Conservation (phyloP, 1,139 yeast species). For the Arxiozyma bovina region DNA sequence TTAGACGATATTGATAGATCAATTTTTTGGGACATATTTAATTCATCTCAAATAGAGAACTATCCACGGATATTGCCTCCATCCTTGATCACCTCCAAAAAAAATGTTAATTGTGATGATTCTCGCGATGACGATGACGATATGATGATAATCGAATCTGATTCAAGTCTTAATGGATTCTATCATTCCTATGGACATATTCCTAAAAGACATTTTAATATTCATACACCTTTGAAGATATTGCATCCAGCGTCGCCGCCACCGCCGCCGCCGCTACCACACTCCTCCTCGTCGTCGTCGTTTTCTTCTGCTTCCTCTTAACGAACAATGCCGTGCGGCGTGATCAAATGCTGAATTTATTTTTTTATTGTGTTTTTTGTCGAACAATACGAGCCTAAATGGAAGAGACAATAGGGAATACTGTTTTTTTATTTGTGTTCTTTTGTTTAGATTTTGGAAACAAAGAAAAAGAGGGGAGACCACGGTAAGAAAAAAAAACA, state of each 20-base stretch:
- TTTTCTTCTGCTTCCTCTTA: background rate
- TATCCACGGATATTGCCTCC: background rate
- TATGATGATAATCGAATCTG: background rate
- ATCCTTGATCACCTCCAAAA: background rate
- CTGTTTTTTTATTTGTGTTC: background rate
- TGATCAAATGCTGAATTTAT: background rate
- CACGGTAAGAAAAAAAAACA: too few species aligned
- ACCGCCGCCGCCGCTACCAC: background rate
- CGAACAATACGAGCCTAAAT: background rate
- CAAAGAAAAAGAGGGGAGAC: background rate
- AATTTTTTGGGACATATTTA: background rate
- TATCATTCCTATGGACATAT: background rate
- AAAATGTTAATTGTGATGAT: background rate
- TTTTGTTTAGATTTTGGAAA: background rate
- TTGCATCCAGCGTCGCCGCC: background rate
- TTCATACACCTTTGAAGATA: background rate
- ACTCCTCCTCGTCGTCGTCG: background rate
- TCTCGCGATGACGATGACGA: background rate
- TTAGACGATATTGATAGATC: background rate
- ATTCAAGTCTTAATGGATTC: background rate
- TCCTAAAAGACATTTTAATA: background rate
- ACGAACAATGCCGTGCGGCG: background rate
- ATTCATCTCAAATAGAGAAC: background rate
- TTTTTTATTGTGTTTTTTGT: background rate
- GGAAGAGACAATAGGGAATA: conserved; percentile 1